phyloP scores from a whole-genome alignment of 2,329 filamentous ascomycete species.

The Pyrenochaeta sp. region DNA sequence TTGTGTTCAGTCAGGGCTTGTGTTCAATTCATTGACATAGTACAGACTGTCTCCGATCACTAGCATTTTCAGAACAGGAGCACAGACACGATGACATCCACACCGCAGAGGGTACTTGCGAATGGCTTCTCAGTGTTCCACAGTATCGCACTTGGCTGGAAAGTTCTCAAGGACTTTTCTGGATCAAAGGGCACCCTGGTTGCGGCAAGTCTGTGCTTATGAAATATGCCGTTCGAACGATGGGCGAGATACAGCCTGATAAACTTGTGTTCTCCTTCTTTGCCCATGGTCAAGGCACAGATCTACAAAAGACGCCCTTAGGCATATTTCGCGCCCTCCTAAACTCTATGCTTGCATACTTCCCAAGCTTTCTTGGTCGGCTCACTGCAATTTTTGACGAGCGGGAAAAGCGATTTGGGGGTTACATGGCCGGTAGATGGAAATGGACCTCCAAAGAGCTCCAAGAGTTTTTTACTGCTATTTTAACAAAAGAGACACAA shows the following conservation, averaged over 20 bases:
- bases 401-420: conserved; percentile 15
- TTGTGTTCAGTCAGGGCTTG: too few relatives aligned
- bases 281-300: conserved; percentile 24
- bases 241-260: background rate
- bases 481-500: conserved; percentile 11
- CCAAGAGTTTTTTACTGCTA: conserved; percentile 13
- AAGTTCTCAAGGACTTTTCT: conserved; percentile 49
- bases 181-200: conserved; percentile 52
- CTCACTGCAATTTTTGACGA: conserved; percentile 15
- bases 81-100: conserved; percentile 7
- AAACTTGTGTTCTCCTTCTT: conserved; percentile 22
- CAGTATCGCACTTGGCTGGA: conserved; percentile 48
- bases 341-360: conserved; percentile 9
- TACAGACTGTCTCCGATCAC: conserved; percentile 16
- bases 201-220: conserved; percentile 53
- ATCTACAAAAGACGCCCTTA: conserved; percentile 19
- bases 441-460: conserved; percentile 20
- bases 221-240: conserved; percentile 40
- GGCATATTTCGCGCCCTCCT: conserved; percentile 28
- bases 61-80: conserved; percentile 18
- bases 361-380: conserved; percentile 12
- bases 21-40: background rate
- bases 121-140: conserved; percentile 49
- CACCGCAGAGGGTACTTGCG: conserved; percentile 29
- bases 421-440: conserved; percentile 13